A percentile compares a stretch with the other conserved stretches of the same genome.
Conservation (phyloP, 163 green algal species). For the Trebouxiophyceae sp. region DNA sequence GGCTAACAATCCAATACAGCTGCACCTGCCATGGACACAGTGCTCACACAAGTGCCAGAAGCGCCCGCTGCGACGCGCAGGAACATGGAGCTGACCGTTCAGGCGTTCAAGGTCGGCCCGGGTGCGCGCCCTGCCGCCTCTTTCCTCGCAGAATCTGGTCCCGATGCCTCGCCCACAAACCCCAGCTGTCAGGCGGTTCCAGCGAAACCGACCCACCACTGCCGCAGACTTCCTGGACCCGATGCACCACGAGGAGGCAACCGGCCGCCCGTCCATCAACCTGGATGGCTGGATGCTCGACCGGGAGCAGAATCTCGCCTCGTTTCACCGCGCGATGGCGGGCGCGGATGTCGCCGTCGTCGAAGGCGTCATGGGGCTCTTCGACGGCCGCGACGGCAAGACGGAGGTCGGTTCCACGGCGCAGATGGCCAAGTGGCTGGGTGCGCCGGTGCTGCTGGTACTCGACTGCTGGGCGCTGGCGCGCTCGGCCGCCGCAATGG, state of each 20-base stretch:
- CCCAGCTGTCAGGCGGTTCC: no score
- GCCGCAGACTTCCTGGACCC: conserved; percentile 77
- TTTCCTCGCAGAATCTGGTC: no score
- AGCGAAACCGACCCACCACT: no score
- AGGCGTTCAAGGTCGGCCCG: conserved; percentile 76
- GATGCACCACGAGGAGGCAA: conserved; percentile 60
- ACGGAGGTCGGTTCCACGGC: conserved; percentile 74
- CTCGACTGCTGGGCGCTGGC: conserved; percentile 68
- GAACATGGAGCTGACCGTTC: conserved; percentile 48
- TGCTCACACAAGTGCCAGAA: no score
- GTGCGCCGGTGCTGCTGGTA: conserved; percentile 74
- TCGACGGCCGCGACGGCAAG: conserved; percentile 64
- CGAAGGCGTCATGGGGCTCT: conserved; percentile 79
- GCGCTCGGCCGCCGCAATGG: conserved; percentile 57
- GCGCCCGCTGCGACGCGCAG: conserved; percentile 28
- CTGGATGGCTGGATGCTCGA: conserved; percentile 79
- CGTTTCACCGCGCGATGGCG: conserved; percentile 32
- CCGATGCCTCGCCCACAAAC: no score
- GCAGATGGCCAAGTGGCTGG: conserved; percentile 73
- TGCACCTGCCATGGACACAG: no score
- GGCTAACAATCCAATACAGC: no score
- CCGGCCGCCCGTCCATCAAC: conserved; percentile 65
- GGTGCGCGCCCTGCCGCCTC: conserved; percentile 9
- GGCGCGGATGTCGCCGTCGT: conserved; percentile 71
- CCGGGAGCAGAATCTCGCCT: conserved; percentile 42